Percentiles rank a stretch among this genome's conserved stretches.
Evolutionary conservation across 139 green algal genomes (phyloP).

Genomic region (Desmodesmus armatus): DNA sequence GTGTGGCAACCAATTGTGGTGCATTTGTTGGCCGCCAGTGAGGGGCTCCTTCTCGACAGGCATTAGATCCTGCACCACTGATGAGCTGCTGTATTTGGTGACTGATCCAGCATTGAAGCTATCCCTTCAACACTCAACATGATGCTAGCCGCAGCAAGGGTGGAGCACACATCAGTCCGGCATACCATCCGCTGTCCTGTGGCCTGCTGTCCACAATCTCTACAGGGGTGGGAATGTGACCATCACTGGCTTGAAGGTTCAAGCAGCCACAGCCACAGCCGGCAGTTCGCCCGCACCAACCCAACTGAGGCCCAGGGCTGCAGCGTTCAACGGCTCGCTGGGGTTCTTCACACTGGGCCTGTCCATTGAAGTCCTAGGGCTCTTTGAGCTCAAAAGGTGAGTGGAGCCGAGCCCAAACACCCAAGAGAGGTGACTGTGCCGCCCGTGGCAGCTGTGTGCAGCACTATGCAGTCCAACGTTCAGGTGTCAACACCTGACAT

Average conservation of each 20-base stretch:
- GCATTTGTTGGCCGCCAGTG: no score
- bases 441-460: constrained; percentile 16
- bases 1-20: no score
- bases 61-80: no score
- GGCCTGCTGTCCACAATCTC: no score
- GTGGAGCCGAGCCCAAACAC: constrained; percentile 1
- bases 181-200: no score
- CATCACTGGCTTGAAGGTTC: constrained; percentile 3
- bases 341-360: constrained; percentile 8
- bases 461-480: neutral
- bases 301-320: neutral
- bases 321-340: constrained; percentile 18
- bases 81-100: no score
- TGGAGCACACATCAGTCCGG: no score
- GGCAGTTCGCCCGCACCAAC: neutral
- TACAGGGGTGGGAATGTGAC: constrained; percentile 13
- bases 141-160: no score
- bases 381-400: constrained; percentile 11
- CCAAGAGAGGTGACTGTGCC: neutral
- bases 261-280: neutral
- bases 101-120: no score
- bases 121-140: no score
- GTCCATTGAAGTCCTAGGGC: constrained; percentile 1
- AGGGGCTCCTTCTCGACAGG: no score
- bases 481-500: neutral